Percentiles rank a stretch among this genome's conserved stretches.
Evolutionary conservation across 23 red algal species (phyloP).

Genomic region (Agarophyton chilense): DNA sequence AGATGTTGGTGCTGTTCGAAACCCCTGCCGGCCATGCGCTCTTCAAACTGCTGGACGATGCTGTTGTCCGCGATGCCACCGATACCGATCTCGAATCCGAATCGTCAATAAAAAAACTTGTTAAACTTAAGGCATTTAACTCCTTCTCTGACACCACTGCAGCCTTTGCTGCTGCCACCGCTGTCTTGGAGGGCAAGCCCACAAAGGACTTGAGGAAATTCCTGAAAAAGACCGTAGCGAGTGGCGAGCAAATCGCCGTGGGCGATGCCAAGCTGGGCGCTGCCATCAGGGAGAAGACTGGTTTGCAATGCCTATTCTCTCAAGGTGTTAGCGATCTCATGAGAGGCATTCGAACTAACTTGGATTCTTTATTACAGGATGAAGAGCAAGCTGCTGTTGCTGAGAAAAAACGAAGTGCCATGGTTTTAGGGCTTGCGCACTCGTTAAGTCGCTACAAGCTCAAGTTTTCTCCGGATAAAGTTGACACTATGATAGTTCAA

Average conservation of each 20-base stretch:
- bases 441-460: constrained; percentile 93
- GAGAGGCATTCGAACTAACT: constrained; percentile 77
- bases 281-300: constrained; percentile 88
- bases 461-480: constrained; percentile 95
- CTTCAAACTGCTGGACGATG: constrained; percentile 86
- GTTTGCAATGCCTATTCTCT: constrained; percentile 85
- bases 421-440: constrained; percentile 93
- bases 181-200: constrained; percentile 91
- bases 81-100: constrained; percentile 63
- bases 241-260: constrained; percentile 79
- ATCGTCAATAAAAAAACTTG: constrained; percentile 43
- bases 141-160: constrained; percentile 87
- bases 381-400: constrained; percentile 43
- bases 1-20: constrained; percentile 98
- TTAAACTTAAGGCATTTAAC: constrained; percentile 91
- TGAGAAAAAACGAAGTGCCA: constrained; percentile 51
- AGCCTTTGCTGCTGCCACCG: constrained; percentile 80
- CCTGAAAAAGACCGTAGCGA: constrained; percentile 68
- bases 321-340: constrained; percentile 63
- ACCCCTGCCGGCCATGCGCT: constrained; percentile 97
- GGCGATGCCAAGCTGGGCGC: constrained; percentile 92
- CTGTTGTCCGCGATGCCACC: constrained; percentile 32
- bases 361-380: constrained; percentile 66
- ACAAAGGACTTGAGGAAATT: constrained; percentile 95
- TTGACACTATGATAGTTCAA: constrained; percentile 96